phyloP scores from a whole-genome alignment of 2,329 filamentous ascomycete genomes.

The Diaporthe capsici region DNA sequence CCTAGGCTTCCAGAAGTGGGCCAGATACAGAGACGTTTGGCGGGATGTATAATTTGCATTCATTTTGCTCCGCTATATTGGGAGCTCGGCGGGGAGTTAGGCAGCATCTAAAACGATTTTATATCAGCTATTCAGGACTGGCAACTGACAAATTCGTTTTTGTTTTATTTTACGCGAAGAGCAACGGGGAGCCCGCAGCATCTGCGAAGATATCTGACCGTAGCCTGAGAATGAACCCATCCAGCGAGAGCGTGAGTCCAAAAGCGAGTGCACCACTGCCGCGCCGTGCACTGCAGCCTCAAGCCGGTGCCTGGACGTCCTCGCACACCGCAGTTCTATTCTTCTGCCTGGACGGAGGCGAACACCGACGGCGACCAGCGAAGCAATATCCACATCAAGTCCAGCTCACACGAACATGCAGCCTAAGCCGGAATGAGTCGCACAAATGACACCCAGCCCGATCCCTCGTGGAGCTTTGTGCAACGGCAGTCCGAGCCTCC shows the following conservation, averaged over 20 bases:
- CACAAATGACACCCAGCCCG: background rate
- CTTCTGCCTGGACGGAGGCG: constrained; percentile 21
- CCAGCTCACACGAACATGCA: constrained; percentile 1
- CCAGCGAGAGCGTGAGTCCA: background rate
- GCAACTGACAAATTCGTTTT: background rate
- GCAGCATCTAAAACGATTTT: constrained; percentile 11
- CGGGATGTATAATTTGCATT: constrained; percentile 50
- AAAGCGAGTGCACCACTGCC: background rate
- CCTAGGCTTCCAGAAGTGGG: constrained; percentile 71
- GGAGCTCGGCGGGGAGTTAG: constrained; percentile 5
- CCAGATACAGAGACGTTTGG: constrained; percentile 70
- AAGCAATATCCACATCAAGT: background rate
- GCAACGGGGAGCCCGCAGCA: background rate
- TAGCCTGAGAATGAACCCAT: background rate
- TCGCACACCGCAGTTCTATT: constrained; percentile 11
- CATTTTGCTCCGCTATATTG: background rate
- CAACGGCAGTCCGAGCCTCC: constrained; percentile 14
- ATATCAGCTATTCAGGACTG: background rate
- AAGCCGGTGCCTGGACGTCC: background rate
- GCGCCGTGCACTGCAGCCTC: background rate
- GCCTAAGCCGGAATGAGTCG: constrained; percentile 5
- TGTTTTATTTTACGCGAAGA: background rate
- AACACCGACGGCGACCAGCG: constrained; percentile 5
- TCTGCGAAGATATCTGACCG: background rate
- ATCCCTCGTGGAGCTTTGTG: constrained; percentile 5